Evolutionary conservation across 2,329 filamentous ascomycete species (phyloP), one percentile per base, ranked within the genome.

Genomic region (Epicoccum sorghinum): DNA sequence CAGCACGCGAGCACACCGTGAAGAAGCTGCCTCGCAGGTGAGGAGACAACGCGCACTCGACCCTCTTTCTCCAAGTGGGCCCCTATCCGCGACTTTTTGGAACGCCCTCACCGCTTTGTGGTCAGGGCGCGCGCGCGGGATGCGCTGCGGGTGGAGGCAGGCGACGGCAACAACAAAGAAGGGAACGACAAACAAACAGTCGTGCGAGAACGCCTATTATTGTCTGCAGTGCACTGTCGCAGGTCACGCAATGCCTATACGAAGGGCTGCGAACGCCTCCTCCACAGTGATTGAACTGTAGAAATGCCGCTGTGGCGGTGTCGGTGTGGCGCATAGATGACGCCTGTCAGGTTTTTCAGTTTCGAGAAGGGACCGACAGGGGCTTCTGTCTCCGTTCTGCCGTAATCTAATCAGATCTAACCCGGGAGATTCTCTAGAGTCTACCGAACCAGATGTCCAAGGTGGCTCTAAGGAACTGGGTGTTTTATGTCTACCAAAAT

Each of bases 1-100:
- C 48, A 58, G 49, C 49, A 50, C 45, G 29, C 44, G 47, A 42
- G 41, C 56, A 52, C 47, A 35, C 53, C 48, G 44, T 48, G 47
- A 50, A 48, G 47, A 52, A 47, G 43, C 25, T 48, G 43, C 35
- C 43, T 35, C 32, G 47, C 44, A 45, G 48, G 8, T 18, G 37
- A 32, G 37, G 29, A 37, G 36, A n/a, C 12, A n/a, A 12, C 45
- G 18, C 52, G 40, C 36, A 42, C 52, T 56, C 23, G 47, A 52
- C 53, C 47, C 47, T 55, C 50, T 43, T 47, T 25, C 52, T 32
- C 30, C 52, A 29, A 38, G 52, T 55, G 52, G 52, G 52, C 52
- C 52, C 52, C 52, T 55, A 50, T 37, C 51, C 35, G 45, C 51
- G 35, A 54, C 52, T 55, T 55, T 55, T 55, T 50, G 52, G 25